phyloP scores from a whole-genome alignment of 2,329 filamentous ascomycete species.

The Sporothrix humicola region DNA sequence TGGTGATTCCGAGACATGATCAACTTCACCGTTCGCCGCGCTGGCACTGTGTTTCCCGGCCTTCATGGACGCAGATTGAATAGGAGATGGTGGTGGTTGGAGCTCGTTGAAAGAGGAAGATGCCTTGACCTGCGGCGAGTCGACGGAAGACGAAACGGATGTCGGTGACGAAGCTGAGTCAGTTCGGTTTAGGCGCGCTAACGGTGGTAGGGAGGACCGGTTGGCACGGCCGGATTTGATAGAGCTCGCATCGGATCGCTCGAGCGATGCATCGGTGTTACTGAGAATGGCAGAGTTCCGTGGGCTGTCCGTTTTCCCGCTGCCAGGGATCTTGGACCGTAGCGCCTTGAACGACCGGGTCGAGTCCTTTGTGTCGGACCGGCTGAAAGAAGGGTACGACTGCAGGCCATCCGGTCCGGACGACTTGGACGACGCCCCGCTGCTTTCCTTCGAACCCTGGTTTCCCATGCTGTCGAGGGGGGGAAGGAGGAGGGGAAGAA shows the following conservation, averaged over 20 bases:
- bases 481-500: constrained; percentile 39
- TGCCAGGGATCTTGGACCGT: constrained; percentile 85
- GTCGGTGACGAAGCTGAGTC: constrained; percentile 52
- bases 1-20: constrained; percentile 89
- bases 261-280: constrained; percentile 61
- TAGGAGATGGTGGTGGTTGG: constrained; percentile 80
- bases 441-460: constrained; percentile 68
- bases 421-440: constrained; percentile 57
- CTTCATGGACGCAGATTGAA: constrained; percentile 76
- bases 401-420: constrained; percentile 67
- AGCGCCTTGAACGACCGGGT: constrained; percentile 83
- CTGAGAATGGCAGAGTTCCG: constrained; percentile 73
- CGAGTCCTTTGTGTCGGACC: constrained; percentile 92
- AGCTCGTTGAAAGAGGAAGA: constrained; percentile 56
- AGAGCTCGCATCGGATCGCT: constrained; percentile 77
- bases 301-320: constrained; percentile 76
- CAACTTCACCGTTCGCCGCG: constrained; percentile 85
- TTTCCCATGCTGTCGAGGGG: constrained; percentile 68
- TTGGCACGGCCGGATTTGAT: constrained; percentile 72
- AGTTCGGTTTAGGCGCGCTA: constrained; percentile 53
- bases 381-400: constrained; percentile 89
- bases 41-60: constrained; percentile 77
- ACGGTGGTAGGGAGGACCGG: constrained; percentile 49
- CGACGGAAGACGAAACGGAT: constrained; percentile 50
- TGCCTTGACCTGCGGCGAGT: constrained; percentile 49